These are phyloP conservation scores for Rhynchospora pubera DNA, from an alignment of 176 grass and related monocot species.

Conservation along the genomic window DNA sequence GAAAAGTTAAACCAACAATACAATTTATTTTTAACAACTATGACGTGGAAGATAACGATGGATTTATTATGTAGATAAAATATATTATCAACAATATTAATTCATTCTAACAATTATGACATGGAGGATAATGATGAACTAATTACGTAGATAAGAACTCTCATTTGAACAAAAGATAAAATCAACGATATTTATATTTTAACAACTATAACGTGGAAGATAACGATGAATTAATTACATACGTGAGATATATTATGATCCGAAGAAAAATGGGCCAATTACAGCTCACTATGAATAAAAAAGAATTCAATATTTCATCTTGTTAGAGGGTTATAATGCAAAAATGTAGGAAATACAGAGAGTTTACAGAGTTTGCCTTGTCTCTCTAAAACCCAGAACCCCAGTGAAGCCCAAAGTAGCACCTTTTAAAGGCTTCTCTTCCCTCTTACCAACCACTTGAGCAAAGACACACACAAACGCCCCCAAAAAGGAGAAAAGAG, in stretches of 20 bases:
- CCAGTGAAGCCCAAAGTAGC: conserved; percentile 22
- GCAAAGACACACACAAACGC: conserved; percentile 21
- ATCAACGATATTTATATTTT: not conserved
- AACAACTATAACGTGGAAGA: not conserved
- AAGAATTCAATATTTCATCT: not conserved
- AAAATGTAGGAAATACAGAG: conserved; percentile 8
- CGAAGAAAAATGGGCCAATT: not conserved
- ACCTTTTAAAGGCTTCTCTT: conserved; percentile 1
- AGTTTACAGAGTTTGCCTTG: not conserved
- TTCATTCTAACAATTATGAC: too few relatives aligned
- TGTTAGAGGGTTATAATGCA: not conserved
- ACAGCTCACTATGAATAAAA: not conserved
- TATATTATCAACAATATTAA: too few relatives aligned
- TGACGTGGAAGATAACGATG: too few relatives aligned
- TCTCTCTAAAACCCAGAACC: conserved; percentile 31
- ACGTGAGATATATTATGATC: too few relatives aligned
- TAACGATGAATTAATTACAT: not conserved
- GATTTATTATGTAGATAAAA: too few relatives aligned
- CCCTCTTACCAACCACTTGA: conserved; percentile 25
- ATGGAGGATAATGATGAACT: not conserved
- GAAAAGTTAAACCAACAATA: too few relatives aligned
- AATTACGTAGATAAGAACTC: too few relatives aligned
- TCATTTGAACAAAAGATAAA: not conserved
- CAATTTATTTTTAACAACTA: too few relatives aligned
- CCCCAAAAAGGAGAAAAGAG: conserved; percentile 15